phyloP scores from a whole-genome alignment of 2,329 filamentous ascomycete genomes.

The Botrytis deweyae region DNA sequence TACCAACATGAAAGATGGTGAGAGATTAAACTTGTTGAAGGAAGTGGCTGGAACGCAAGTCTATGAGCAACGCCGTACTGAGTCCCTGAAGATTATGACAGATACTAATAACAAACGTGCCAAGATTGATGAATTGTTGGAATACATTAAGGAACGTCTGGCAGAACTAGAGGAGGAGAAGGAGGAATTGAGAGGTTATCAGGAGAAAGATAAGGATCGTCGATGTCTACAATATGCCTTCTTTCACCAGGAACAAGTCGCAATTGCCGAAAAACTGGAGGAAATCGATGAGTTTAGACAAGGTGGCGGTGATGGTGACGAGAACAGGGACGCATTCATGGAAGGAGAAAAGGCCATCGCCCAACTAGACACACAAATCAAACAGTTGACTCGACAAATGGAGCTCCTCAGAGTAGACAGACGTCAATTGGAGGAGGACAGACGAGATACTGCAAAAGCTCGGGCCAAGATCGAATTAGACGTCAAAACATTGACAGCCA shows the following conservation, averaged over 20 bases:
- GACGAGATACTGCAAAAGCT: constrained; percentile 74
- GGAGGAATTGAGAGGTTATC: constrained; percentile 88
- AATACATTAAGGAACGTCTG: constrained; percentile 88
- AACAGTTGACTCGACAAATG: constrained; percentile 75
- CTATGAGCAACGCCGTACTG: constrained; percentile 86
- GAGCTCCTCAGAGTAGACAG: constrained; percentile 84
- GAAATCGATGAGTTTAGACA: constrained; percentile 79
- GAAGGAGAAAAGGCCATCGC: constrained; percentile 77
- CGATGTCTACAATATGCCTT: constrained; percentile 93
- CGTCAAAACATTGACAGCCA: constrained; percentile 78
- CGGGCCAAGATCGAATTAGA: constrained; percentile 85
- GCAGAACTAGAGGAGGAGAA: constrained; percentile 94
- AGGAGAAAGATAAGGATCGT: constrained; percentile 90
- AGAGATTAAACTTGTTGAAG: constrained; percentile 85
- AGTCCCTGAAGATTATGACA: constrained; percentile 94
- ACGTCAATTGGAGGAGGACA: constrained; percentile 83
- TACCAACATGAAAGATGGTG: constrained; percentile 98
- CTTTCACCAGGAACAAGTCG: constrained; percentile 83
- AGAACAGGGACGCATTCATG: constrained; percentile 72
- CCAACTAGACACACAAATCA: constrained; percentile 74
- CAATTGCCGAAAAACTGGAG: constrained; percentile 73
- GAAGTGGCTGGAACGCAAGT: constrained; percentile 98
- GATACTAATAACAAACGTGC: constrained; percentile 93
- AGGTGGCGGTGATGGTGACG: constrained; percentile 80
- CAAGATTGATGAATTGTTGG: constrained; percentile 90